Base-by-base conservation (phyloP, 306 rosid genomes). In the Fagus sylvatica region DNA sequence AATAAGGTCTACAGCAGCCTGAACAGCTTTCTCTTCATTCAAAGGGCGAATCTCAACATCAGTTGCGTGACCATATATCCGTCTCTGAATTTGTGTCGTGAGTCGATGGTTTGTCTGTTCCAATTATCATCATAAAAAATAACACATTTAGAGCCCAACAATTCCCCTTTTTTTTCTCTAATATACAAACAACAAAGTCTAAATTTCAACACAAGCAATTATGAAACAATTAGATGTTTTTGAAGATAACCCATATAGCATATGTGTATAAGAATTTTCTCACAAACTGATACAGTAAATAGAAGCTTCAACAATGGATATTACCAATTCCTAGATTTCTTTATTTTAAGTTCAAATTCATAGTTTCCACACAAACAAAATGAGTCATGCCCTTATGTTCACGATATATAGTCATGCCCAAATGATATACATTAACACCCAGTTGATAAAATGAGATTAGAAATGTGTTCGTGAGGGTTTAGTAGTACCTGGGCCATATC, bases 1-100 rank as follows among this genome's bases (percentile, higher is more conserved):
- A 12, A 95, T 88, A 73, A 95, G 97, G 78, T 95, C 98, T 69
- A 88, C 97, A 15, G 97, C 97, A 74, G 91, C 87, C 70, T 92
- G 97, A 77, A 95, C 91, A 5, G 98, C 98, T 75, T 91, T 95
- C 57, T 95, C 98, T 83, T 95, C 98, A 41, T 95, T 86, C 85
- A 95, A 74, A 43, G 98, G 98, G 19, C 97, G 97, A 82, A 95
- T 90, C 78, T 84, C 92, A 28, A 89, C 97, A 76, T 92, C 90
- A 0, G 97, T 92, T 56, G 97, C 95, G 66, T 88, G 97, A 32
- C 97, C 83, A 34, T 95, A 92, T 76, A 95, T 88, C 55, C 92
- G 88, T 73, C 98, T 82, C 84, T 95, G 98, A 92, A 92, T 88
- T 73, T 79, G 80, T 12, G 97, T 95, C 2, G 97, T 81, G 61